Evolutionary conservation across 345 rosid genomes (phyloP).

Genomic region (Eucalyptus pumila): DNA sequence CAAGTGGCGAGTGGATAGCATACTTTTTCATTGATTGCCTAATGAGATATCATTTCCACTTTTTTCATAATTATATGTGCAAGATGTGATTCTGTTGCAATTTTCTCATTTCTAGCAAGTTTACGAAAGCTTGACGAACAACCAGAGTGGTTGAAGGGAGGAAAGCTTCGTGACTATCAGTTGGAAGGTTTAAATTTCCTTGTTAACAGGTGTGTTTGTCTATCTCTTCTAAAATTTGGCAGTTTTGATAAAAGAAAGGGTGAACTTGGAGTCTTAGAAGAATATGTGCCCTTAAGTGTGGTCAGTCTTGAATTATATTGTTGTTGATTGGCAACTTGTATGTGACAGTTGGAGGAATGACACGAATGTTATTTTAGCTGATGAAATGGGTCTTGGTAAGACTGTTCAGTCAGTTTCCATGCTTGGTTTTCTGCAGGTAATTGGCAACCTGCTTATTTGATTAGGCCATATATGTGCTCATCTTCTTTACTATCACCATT

Average conservation of each 20-base stretch:
- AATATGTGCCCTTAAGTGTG: neutral
- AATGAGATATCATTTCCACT: neutral
- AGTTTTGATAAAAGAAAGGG: neutral
- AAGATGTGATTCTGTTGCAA: neutral
- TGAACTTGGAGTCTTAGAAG: neutral
- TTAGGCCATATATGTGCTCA: neutral
- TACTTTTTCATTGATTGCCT: neutral
- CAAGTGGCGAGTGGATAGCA: neutral
- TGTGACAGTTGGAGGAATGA: constrained; percentile 91
- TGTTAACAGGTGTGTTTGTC: constrained; percentile 71
- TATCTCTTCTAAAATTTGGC: neutral
- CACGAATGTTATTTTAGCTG: constrained; percentile 99
- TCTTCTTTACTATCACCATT: neutral
- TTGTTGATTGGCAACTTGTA: neutral
- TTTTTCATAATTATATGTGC: neutral
- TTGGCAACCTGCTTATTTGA: neutral
- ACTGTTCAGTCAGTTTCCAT: constrained; percentile 99
- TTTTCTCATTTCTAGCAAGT: constrained; percentile 36
- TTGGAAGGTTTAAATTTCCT: constrained; percentile 97
- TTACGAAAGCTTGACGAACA: constrained; percentile 97
- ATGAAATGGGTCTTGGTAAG: constrained; percentile 99
- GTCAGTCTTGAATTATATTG: neutral
- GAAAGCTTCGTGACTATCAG: constrained; percentile 97
- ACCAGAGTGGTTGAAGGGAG: constrained; percentile 94
- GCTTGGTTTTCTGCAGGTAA: constrained; percentile 98